Base-by-base conservation (phyloP, 139 green algal species). In the Zygnema cylindricum region DNA sequence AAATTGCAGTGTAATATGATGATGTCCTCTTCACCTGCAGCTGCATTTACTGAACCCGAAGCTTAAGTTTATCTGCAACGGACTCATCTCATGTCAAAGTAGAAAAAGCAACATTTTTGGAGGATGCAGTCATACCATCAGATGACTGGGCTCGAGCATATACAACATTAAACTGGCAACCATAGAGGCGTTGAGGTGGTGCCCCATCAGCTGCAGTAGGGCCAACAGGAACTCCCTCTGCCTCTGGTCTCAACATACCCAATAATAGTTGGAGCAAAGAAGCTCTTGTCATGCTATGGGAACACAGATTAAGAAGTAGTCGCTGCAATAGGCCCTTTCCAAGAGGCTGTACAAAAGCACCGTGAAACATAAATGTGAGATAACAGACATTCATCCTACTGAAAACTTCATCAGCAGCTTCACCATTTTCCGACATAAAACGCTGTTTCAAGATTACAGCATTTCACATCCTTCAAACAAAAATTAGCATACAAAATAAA, bases 301-400 rank as follows among this genome's bases (percentile, higher is more conserved):
- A 77, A 55, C 92, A 95, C 43, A 98, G 90, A 89, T 98, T 98
- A 75, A 95, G 77, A 2, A 98, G 92, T 83, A 98, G 77, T 3
- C 93, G 92, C 84, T 96, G 94, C 69, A 98, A 93, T 42, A 94
- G 91, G 40, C 36, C 63, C 87, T 94, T 96, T 88, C 63, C 85
- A 42, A 95, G 81, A 2, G 92, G 93, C 91, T 92, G 88, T 69
- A 38, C 38, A 54, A 25, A 7, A 63, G 7, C 49, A 63, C 49
- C n/a, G n/a, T n/a, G n/a, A n/a, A n/a, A n/a, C n/a, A n/a, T n/a
- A n/a, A n/a, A n/a, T n/a, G n/a, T n/a, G n/a, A n/a, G n/a, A n/a
- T n/a, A n/a, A n/a, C n/a, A n/a, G n/a, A n/a, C n/a, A n/a, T n/a
- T n/a, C n/a, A n/a, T n/a, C n/a, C n/a, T n/a, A n/a, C n/a, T n/a